These are phyloP conservation scores for Fragaria ananassa DNA, from an alignment of 306 rosid species.

Conservation along the genomic window DNA sequence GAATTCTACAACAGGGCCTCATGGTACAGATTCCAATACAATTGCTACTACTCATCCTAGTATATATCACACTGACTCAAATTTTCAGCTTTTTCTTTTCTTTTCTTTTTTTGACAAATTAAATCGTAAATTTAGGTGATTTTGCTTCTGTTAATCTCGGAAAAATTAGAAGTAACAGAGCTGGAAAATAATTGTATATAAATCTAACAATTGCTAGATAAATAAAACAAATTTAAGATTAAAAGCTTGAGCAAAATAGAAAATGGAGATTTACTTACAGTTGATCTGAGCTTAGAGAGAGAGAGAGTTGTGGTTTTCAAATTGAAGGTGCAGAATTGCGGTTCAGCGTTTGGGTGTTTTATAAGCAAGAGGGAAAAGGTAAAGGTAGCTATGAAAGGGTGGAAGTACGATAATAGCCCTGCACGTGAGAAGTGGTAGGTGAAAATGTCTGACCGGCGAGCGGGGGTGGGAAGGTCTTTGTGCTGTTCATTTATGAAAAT, in stretches of 20 bases:
- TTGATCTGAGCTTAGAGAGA: conserved; percentile 3
- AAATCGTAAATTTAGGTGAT: not conserved
- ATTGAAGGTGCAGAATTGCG: not conserved
- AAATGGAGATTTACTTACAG: conserved; percentile 43
- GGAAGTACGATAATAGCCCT: conserved; percentile 34
- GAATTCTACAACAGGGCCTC: conserved; percentile 69
- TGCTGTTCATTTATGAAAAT: not conserved
- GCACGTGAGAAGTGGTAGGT: conserved; percentile 14
- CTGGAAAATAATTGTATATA: not conserved
- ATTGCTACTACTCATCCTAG: conserved; percentile 53
- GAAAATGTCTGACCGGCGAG: not conserved
- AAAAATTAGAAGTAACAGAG: conserved; percentile 29
- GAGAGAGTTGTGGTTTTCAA: not conserved
- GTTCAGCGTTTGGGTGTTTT: not conserved
- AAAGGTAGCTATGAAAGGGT: conserved; percentile 20
- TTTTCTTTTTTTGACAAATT: not conserved
- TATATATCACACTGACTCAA: conserved; percentile 16
- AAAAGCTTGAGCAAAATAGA: conserved; percentile 1
- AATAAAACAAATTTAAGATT: not conserved
- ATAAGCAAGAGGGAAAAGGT: conserved; percentile 15
- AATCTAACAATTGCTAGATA: not conserved
- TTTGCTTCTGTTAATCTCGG: conserved; percentile 20
- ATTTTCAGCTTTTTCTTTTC: not conserved
- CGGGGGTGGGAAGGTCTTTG: conserved; percentile 30
- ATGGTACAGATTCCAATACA: conserved; percentile 65